phyloP scores from a whole-genome alignment of 345 rosid species.

The Reutealis trisperma region DNA sequence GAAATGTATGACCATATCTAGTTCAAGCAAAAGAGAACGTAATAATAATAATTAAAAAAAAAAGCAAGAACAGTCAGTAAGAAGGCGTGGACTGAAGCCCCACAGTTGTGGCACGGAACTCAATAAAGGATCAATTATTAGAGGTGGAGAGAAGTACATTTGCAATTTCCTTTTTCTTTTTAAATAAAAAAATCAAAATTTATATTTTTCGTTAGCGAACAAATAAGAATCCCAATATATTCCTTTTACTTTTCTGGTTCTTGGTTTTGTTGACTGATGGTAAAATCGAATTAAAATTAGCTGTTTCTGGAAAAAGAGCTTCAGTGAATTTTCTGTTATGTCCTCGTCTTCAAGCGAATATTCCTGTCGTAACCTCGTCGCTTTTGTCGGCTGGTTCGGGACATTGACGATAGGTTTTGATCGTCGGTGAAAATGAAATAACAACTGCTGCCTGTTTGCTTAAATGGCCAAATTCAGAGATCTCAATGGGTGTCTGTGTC shows the following conservation, averaged over 20 bases:
- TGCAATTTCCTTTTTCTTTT: no score
- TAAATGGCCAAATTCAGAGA: no score
- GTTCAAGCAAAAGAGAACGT: neutral
- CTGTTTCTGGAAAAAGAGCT: no score
- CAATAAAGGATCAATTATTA: conserved; percentile 42
- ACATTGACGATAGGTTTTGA: neutral
- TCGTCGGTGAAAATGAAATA: no score
- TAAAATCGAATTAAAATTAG: no score
- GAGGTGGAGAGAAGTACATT: neutral
- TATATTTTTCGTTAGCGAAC: no score
- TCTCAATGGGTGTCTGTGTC: no score
- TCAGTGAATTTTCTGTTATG: no score
- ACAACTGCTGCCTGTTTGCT: no score
- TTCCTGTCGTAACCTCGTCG: no score
- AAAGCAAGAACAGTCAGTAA: neutral
- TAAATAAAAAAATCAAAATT: no score
- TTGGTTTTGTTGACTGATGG: neutral
- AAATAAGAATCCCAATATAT: neutral
- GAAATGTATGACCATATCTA: neutral
- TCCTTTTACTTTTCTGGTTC: neutral
- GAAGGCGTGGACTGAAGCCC: conserved; percentile 11
- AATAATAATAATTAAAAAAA: neutral
- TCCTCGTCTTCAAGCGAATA: no score
- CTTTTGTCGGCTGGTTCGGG: neutral
- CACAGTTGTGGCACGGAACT: conserved; percentile 42